Evolutionary conservation across 768 basidiomycete genomes (phyloP).

Genomic region (Serendipita indica): DNA sequence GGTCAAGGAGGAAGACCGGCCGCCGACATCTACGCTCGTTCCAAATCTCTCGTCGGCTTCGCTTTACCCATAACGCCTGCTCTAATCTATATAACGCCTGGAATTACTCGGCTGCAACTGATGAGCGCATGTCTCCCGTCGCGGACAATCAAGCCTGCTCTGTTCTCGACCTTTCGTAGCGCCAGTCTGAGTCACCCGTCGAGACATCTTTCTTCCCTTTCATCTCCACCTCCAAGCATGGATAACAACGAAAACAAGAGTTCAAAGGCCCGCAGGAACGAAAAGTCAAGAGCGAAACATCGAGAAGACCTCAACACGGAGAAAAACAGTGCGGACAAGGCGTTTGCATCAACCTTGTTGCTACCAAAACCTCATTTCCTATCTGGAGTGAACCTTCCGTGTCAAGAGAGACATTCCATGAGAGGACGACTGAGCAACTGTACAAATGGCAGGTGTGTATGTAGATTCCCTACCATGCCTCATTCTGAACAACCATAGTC

Average conservation of each 20-base stretch:
- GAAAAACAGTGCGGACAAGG: slow-evolving; percentile 16
- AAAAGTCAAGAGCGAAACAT: not conserved
- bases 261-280: not conserved
- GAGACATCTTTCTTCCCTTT: not conserved
- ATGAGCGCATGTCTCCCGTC: too few relatives aligned
- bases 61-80: too few relatives aligned
- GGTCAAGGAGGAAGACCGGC: not conserved
- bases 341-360: slow-evolving; percentile 48
- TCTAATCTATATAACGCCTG: too few relatives aligned
- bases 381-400: slow-evolving; percentile 52
- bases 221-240: not conserved
- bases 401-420: slow-evolving; percentile 41
- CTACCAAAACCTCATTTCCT: slow-evolving; percentile 75
- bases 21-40: not conserved
- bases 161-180: not conserved
- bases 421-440: slow-evolving; percentile 53
- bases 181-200: not conserved
- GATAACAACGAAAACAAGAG: not conserved
- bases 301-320: not conserved
- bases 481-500: slow-evolving; percentile 29
- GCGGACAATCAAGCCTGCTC: too few relatives aligned
- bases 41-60: too few relatives aligned
- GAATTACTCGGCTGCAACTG: too few relatives aligned
- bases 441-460: slow-evolving; percentile 38
- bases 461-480: not conserved